Base-by-base conservation (phyloP, 345 rosid genomes). In the Salix udensis region DNA sequence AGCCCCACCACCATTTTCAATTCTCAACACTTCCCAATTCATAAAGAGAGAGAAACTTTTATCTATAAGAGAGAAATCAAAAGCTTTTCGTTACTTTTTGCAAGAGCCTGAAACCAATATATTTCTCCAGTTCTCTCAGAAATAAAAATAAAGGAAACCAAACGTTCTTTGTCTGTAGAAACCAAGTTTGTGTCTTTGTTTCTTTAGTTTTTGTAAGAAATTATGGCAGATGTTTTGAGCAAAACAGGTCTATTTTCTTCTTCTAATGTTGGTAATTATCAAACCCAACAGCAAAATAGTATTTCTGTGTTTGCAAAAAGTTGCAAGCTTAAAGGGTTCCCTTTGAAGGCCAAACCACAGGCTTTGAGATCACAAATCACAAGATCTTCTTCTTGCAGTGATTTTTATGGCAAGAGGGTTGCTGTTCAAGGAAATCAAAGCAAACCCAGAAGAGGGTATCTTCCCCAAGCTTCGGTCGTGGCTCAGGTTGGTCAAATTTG, bases 141-240 rank as follows among this genome's bases (percentile, higher is more conserved):
- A 28, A 15, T 7, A 11, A 46, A 26, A 21, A 9, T 28, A 9
- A 16, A 24, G 0, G 9, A 28, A 10, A 46, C 65, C 23, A 1
- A 7, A 19, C 23, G 65, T 46, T 62, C 42, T 70, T 23, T 68
- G 19, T 53, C 65, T 52, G 28, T 5, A 6, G 52, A 6, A 16
- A 30, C 16, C 46, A 67, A 23, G 60, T 60, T 18, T 73, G 7
- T 6, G 6, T 67, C 30, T 60, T 44, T 62, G 42, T n/a, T 15
- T 5, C 15, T 9, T 28, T 1, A 14, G 2, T 42, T 76, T 34
- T 65, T 77, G 69, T n/a, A 80, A 2, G 65, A 67, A 62, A 61
- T 24, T 39, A 90, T 89, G 93, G 86, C 90, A 13, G 89, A 82
- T 48, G 85, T 87, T 75, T 76, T 91, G 80, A 79, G 86, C 83